Evolutionary conservation across 345 rosid species (phyloP), one percentile per base, ranked within the genome.

Genomic region (Bruguiera parviflora): DNA sequence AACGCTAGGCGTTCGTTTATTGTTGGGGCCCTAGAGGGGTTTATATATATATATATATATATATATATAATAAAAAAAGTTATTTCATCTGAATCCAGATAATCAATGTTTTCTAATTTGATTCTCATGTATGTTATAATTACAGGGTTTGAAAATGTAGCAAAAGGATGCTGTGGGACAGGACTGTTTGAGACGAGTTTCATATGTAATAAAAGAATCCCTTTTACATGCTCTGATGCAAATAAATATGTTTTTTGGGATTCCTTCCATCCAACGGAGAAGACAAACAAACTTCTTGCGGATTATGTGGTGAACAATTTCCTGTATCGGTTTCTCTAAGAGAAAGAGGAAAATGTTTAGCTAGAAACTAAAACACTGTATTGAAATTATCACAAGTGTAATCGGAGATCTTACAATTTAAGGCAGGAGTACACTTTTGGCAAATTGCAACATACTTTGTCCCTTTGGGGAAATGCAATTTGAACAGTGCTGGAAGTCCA

Each of bases 401-500:
- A 43, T 43, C 49, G 3, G 4, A 3, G 16, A 43, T 43, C 13
- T 15, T 11, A 39, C 15, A 9, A 9, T 9, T 9, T 11, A 39
- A 39, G 15, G 15, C 15, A 0, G 15, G 10, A 11, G 4, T 0
- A 0, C 15, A 9, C 46, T 11, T 32, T 39, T 39, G 46, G 3
- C 15, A 39, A 10, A 3, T 0, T 2, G 46, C 46, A 2, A 11
- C 46, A 80, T 79, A 89, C 84, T 88, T 91, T 37, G 81, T 75
- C 66, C 31, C 76, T 66, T 89, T 89, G 3, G 96, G 92, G 64
- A 91, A 88, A 81, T 92, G 98, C 70, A 88, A 72, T 75, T 87
- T 92, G 86, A 94, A 79, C 39, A 91, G 77, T 15, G 84, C 81
- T 53, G 97, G 97, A 67, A 92, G 98, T 64, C 92, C 96, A 11